Base-by-base conservation (phyloP, 2,329 filamentous ascomycete genomes). In the Domatiomyces globalis region DNA sequence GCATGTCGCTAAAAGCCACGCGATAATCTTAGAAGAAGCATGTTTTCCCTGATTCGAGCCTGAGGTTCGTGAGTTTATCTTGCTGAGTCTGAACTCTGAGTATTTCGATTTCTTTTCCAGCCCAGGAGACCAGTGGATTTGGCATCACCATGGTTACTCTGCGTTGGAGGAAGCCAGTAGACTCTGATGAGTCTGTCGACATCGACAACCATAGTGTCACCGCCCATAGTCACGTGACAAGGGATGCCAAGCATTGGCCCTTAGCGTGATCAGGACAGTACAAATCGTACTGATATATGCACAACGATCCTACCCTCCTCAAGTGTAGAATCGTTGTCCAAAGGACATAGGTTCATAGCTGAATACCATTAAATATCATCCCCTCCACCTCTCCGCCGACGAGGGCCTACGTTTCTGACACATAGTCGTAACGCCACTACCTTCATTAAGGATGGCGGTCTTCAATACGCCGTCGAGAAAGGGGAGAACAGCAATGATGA, bases 401-500 rank as follows among this genome's bases (percentile, higher is more conserved):
- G n/a, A n/a, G n/a, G n/a, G n/a, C n/a, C n/a, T n/a, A n/a, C n/a
- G n/a, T n/a, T n/a, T n/a, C n/a, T n/a, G n/a, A n/a, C n/a, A n/a
- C n/a, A n/a, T n/a, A 27, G 4, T 27, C 19, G 17, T 6, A 10
- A 10, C n/a, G 19, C 18, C 9, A 45, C 43, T 10, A 43, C 49
- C 8, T 52, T 54, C 29, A 45, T 64, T 36, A 57, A 54, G 2
- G 67, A 70, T 52, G 71, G 72, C 2, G 65, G 66, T 49, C 63
- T 73, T 15, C 65, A 70, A 8, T 75, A 69, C 54, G 66, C 69
- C 9, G 61, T 62, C 54, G 69, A 64, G 55, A 64, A 64, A 55
- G 73, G 70, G 1, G 73, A 70, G 2, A 81, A 81, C 57, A 67
- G 71, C 4, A 64, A 69, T 46, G 51, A 45, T 6, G 48, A 43